Percentiles rank a stretch among this genome's conserved stretches.
Evolutionary conservation across 305 asterid genomes (phyloP).

Genomic region (Lippia alba): DNA sequence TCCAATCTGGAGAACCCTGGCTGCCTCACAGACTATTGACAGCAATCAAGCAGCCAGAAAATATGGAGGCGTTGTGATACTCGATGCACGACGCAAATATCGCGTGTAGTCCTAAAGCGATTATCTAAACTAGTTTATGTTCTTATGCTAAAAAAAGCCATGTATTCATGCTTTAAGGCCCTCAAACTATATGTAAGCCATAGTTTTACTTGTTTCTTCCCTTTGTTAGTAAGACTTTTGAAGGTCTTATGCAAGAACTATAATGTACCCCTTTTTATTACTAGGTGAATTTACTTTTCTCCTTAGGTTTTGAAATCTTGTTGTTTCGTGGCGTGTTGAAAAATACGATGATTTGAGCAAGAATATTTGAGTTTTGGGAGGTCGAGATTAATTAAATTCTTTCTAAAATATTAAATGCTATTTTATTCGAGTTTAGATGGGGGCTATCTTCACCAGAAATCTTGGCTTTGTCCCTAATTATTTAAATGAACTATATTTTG

Average conservation of each 20-base stretch:
- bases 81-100: constrained; percentile 35
- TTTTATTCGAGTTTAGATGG: too few relatives aligned
- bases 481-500: too few relatives aligned
- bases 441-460: too few relatives aligned
- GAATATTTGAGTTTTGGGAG: background rate
- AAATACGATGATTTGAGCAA: background rate
- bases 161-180: too few relatives aligned
- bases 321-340: background rate
- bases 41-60: constrained; percentile 50
- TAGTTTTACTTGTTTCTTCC: constrained; percentile 14
- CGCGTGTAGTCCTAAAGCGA: constrained; percentile 9
- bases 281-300: background rate
- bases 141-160: too few relatives aligned
- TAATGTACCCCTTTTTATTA: background rate
- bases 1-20: constrained; percentile 31
- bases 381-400: too few relatives aligned
- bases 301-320: background rate
- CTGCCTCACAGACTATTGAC: constrained; percentile 44
- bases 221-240: background rate
- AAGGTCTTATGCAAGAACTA: background rate
- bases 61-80: constrained; percentile 46
- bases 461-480: background rate
- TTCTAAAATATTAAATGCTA: too few relatives aligned
- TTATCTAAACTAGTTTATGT: background rate
- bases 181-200: background rate